phyloP scores from a whole-genome alignment of 2,329 filamentous ascomycete genomes.

The Exophiala calicioides region DNA sequence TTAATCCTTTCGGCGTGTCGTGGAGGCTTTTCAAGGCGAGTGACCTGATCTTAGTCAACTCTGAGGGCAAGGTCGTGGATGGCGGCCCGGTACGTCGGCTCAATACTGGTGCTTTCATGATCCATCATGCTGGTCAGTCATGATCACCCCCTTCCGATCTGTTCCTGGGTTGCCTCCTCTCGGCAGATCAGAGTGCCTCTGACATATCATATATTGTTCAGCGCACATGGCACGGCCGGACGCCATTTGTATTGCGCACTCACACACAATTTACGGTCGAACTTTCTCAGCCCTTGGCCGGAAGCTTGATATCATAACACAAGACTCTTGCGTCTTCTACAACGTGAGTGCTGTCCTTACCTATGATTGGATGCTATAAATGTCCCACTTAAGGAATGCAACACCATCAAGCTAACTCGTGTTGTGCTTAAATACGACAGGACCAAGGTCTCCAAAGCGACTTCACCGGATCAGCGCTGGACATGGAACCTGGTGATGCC shows the following conservation, averaged over 20 bases:
- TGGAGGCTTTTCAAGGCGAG: slow-evolving; percentile 64
- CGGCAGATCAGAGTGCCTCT: too few relatives aligned
- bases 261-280: slow-evolving; percentile 55
- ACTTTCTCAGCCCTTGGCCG: slow-evolving; percentile 45
- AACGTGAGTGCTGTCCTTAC: slow-evolving; percentile 34
- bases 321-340: slow-evolving; percentile 49
- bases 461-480: slow-evolving; percentile 41
- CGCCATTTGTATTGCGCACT: slow-evolving; percentile 56
- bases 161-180: not conserved
- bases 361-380: too few relatives aligned
- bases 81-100: slow-evolving; percentile 55
- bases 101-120: slow-evolving; percentile 52
- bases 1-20: slow-evolving; percentile 65
- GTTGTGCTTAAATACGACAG: too few relatives aligned
- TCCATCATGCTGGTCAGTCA: not conserved
- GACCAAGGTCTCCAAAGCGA: slow-evolving; percentile 17
- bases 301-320: slow-evolving; percentile 49
- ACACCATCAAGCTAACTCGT: too few relatives aligned
- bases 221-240: slow-evolving; percentile 58
- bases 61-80: slow-evolving; percentile 62
- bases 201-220: slow-evolving; percentile 52
- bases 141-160: not conserved
- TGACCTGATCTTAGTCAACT: slow-evolving; percentile 66
- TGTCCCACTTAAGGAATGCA: too few relatives aligned
- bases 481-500: slow-evolving; percentile 38